These are phyloP conservation scores for Blastomyces parvus DNA, from an alignment of 2,329 filamentous ascomycete genomes.

Conservation along the genomic window DNA sequence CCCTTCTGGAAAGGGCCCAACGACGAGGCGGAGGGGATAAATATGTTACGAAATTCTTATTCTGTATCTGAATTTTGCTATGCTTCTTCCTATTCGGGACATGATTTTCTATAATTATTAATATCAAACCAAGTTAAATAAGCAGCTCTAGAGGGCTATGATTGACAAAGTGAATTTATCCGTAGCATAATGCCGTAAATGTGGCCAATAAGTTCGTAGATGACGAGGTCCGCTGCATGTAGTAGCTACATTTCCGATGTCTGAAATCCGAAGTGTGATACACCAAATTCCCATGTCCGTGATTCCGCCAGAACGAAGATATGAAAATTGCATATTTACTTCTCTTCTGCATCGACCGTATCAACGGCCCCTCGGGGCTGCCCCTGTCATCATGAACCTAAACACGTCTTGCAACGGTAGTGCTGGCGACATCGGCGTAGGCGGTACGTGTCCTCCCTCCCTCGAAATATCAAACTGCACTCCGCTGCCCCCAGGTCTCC, in stretches of 20 bases:
- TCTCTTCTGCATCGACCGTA: background rate
- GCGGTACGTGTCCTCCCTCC: constrained; percentile 19
- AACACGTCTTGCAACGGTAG: constrained; percentile 41
- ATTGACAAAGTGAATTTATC: background rate
- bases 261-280: background rate
- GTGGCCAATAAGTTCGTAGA: background rate
- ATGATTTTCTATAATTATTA: background rate
- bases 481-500: constrained; percentile 24
- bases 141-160: background rate
- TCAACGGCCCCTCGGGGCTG: constrained; percentile 22
- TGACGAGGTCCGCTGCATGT: background rate
- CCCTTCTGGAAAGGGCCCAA: constrained; percentile 41
- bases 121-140: background rate
- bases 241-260: background rate
- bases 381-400: constrained; percentile 44
- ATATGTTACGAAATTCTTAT: background rate
- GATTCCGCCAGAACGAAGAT: background rate
- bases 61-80: background rate
- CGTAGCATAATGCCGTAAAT: background rate
- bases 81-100: background rate
- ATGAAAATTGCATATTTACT: background rate
- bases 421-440: constrained; percentile 20
- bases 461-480: constrained; percentile 30
- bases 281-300: background rate
- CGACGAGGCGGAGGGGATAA: constrained; percentile 47